Evolutionary conservation across 306 rosid species (phyloP), one percentile per base, ranked within the genome.

Genomic region (Cyclanthera cordifolia): DNA sequence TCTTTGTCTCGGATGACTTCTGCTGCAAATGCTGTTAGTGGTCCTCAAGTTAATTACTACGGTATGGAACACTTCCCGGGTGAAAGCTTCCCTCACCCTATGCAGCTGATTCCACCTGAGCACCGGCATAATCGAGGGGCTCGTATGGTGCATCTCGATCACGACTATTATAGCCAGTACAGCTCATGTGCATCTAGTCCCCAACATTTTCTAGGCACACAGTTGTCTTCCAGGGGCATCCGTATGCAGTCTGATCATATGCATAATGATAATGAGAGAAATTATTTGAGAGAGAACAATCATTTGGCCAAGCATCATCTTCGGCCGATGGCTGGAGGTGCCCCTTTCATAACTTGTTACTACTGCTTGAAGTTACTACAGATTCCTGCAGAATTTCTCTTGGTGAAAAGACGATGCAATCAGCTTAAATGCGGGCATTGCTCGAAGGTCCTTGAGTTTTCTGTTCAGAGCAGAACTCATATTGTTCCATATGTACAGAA

Each of bases 321-420:
- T 56, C 79, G 78, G 72, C 97, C 99, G 2, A 74, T 90, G 17
- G 91, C 96, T 6, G 92, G 97, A 64, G 99, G 87, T 43, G 90
- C 99, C 50, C 99, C 99, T 71, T 75, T 94, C 67, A 37, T 90
- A 67, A 78, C 86, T 73, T 94, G 99, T 79, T 78, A 61, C 54
- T 82, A 85, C 50, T 94, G 99, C 82, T 82, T 43, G 24, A 77
- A 67, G 13, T 82, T 83, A 10, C 81, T 90, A 69, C 96, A 78
- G 75, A 67, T 94, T 20, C 99, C 99, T 47, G 90, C 85, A 6
- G 89, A 94, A 76, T 86, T 94, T 85, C 86, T 86, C 41, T 85
- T 81, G 56, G 81, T 77, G 25, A 83, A 84, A 76, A 82, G 80
- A 81, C 82, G 51, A 59, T 73, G 79, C 70, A 86, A 86, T 72